These are phyloP conservation scores for Sugiyamaella castrensis DNA, from an alignment of 1,139 yeast species.

Conservation along the genomic window DNA sequence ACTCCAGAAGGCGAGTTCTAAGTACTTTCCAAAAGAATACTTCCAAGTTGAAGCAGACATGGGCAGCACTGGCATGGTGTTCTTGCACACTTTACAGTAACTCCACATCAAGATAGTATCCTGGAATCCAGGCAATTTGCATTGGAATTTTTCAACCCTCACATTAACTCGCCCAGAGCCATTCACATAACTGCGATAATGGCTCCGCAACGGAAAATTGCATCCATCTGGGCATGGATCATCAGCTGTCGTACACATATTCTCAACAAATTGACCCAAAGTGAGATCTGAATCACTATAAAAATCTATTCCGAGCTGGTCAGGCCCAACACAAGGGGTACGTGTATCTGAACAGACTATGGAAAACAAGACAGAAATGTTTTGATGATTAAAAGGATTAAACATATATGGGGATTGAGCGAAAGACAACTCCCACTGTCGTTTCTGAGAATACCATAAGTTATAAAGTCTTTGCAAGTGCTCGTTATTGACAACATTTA, in stretches of 20 bases:
- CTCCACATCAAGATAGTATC: slow-evolving; percentile 89
- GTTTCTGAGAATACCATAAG: slow-evolving; percentile 36
- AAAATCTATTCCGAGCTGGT: slow-evolving; percentile 72
- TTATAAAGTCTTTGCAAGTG: slow-evolving; percentile 28
- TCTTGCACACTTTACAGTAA: slow-evolving; percentile 75
- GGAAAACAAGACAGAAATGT: slow-evolving; percentile 72
- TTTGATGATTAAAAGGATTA: slow-evolving; percentile 73
- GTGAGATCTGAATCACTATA: slow-evolving; percentile 91
- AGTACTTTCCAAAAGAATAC: slow-evolving; percentile 86
- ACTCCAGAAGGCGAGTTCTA: slow-evolving; percentile 86
- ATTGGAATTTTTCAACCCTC: slow-evolving; percentile 58
- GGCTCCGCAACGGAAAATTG: slow-evolving; percentile 67
- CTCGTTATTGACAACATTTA: slow-evolving; percentile 19
- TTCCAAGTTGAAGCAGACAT: slow-evolving; percentile 89
- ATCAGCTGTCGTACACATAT: slow-evolving; percentile 64
- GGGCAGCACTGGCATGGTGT: slow-evolving; percentile 74
- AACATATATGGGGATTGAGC: slow-evolving; percentile 50
- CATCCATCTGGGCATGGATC: slow-evolving; percentile 78
- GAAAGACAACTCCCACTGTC: slow-evolving; percentile 64
- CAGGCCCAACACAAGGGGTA: slow-evolving; percentile 93
- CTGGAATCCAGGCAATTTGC: slow-evolving; percentile 57
- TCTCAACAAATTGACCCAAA: slow-evolving; percentile 84
- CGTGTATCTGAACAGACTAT: slow-evolving; percentile 81
- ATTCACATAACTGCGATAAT: slow-evolving; percentile 85
- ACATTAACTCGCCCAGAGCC: slow-evolving; percentile 82